phyloP scores from a whole-genome alignment of 2,329 filamentous ascomycete species.

The Trichoderma koningiopsis region DNA sequence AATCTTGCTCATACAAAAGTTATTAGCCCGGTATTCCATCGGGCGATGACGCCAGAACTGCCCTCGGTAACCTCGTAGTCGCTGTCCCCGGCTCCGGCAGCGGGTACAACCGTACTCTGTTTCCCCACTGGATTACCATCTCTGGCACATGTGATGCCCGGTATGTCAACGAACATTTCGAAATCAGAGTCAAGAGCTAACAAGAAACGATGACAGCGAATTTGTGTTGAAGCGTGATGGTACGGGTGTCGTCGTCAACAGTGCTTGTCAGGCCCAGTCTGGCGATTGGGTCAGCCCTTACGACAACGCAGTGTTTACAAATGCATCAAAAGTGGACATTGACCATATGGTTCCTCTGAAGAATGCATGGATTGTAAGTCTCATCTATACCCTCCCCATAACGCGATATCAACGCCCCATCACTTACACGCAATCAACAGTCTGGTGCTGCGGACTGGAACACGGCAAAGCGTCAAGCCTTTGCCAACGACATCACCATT shows the following conservation, averaged over 20 bases:
- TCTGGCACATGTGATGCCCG: slow-evolving; percentile 69
- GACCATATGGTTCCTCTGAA: slow-evolving; percentile 82
- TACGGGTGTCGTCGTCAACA: slow-evolving; percentile 58
- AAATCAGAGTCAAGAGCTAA: neutral
- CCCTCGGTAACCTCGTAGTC: slow-evolving; percentile 62
- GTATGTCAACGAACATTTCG: slow-evolving; percentile 33
- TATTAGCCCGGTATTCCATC: slow-evolving; percentile 63
- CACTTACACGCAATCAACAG: slow-evolving; percentile 39
- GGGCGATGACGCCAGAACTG: slow-evolving; percentile 55
- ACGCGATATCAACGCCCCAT: neutral
- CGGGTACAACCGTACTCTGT: slow-evolving; percentile 66
- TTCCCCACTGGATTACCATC: slow-evolving; percentile 71
- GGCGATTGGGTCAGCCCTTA: slow-evolving; percentile 74
- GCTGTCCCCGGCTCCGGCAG: slow-evolving; percentile 54
- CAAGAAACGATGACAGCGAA: slow-evolving; percentile 48
- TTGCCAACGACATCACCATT: slow-evolving; percentile 75
- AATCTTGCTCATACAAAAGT: neutral
- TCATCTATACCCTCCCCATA: neutral
- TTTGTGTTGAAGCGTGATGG: slow-evolving; percentile 75
- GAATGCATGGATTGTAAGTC: slow-evolving; percentile 72
- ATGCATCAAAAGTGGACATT: slow-evolving; percentile 72
- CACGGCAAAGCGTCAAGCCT: slow-evolving; percentile 63
- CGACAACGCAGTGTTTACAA: slow-evolving; percentile 71
- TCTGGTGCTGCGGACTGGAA: slow-evolving; percentile 75
- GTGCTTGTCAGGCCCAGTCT: slow-evolving; percentile 62